These are phyloP conservation scores for Purpureocillium lavendulum DNA, from an alignment of 2,329 filamentous ascomycete genomes.

Conservation along the genomic window DNA sequence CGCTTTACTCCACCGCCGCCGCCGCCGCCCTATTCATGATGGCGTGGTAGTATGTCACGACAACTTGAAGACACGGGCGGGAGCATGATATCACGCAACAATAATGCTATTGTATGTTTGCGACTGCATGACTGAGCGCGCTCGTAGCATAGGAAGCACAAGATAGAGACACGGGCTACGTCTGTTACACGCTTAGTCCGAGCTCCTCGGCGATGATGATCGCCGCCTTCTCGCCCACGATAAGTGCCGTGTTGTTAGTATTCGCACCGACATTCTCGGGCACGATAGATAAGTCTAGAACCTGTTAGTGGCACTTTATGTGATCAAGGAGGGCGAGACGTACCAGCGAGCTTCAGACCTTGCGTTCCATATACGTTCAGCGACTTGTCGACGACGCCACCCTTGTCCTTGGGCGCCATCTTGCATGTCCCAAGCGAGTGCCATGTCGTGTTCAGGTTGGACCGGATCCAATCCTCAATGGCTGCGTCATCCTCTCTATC, in stretches of 20 bases:
- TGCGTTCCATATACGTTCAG: constrained; percentile 1
- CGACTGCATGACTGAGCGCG: no score
- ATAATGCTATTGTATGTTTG: no score
- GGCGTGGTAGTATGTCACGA: no score
- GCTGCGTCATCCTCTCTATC: constrained; percentile 36
- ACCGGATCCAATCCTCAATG: constrained; percentile 33
- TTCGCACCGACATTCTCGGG: constrained; percentile 33
- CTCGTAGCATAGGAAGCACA: no score
- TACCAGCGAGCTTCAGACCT: background rate
- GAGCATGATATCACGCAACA: no score
- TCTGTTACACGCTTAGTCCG: background rate
- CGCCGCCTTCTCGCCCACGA: constrained; percentile 33
- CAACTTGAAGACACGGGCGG: no score
- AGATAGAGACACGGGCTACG: no score
- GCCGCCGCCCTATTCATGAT: no score
- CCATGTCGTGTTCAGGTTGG: constrained; percentile 30
- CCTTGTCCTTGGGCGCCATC: constrained; percentile 1
- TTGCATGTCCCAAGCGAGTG: constrained; percentile 18
- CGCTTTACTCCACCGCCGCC: no score
- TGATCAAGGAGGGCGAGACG: background rate
- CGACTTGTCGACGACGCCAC: background rate
- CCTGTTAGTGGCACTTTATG: background rate
- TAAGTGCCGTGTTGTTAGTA: constrained; percentile 33
- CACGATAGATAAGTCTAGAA: constrained; percentile 24
- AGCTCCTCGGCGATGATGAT: constrained; percentile 21